phyloP scores from a whole-genome alignment of 129 eudicot genomes.

The Cynara cardunculus region DNA sequence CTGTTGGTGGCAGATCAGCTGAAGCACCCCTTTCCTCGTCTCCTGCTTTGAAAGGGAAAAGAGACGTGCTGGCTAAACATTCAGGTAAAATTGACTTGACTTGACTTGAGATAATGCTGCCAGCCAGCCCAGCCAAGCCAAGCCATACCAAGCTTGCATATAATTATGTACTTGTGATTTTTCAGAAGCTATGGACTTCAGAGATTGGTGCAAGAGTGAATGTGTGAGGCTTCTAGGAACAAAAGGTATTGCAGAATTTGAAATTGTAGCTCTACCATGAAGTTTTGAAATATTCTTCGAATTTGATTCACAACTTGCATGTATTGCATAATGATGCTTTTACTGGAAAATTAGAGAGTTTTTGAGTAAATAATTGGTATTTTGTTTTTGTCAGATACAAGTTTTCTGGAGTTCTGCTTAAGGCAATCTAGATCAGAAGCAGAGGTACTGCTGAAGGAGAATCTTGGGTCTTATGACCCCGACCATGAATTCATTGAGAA shows the following conservation, averaged over 20 bases:
- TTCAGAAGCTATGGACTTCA: conserved; percentile 88
- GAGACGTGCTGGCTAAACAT: conserved; percentile 43
- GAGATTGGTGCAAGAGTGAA: conserved; percentile 92
- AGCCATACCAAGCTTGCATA: background rate
- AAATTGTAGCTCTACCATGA: too few relatives aligned
- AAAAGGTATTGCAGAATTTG: conserved; percentile 47
- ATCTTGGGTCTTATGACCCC: conserved; percentile 76
- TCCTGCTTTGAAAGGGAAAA: conserved; percentile 58
- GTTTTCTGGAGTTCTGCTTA: conserved; percentile 82
- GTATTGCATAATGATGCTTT: too few relatives aligned
- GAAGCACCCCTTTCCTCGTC: conserved; percentile 42
- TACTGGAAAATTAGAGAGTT: too few relatives aligned
- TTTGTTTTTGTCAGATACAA: conserved; percentile 49
- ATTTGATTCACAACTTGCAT: too few relatives aligned
- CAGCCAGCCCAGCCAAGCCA: too few relatives aligned
- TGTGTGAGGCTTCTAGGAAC: conserved; percentile 72
- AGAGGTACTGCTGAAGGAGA: conserved; percentile 67
- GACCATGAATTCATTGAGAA: conserved; percentile 77
- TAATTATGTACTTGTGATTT: background rate
- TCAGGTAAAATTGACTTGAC: conserved; percentile 60
- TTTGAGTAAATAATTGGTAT: background rate
- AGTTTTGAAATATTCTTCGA: too few relatives aligned
- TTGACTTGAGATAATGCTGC: background rate
- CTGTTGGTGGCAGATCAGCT: conserved; percentile 40
- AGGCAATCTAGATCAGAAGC: conserved; percentile 90